Base-by-base conservation (phyloP, 2,329 filamentous ascomycete species). In the Exophiala bonariae region DNA sequence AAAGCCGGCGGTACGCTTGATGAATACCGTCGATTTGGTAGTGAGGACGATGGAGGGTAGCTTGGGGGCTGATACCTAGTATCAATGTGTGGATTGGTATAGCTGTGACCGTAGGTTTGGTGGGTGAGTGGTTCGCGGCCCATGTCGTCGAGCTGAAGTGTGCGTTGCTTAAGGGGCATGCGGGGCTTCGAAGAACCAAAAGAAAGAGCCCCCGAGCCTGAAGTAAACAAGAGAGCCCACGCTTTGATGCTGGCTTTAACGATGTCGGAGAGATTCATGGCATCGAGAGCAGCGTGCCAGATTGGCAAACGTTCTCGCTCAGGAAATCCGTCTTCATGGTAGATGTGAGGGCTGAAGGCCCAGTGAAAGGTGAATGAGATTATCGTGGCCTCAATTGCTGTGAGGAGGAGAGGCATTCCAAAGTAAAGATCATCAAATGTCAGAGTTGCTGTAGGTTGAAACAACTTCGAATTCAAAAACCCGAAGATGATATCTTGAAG, bases 311-410 rank as follows among this genome's bases (percentile, higher is more conserved):
- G 23, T 26, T 26, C 6, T 5, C 26, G 40, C 38, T 16, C 23
- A 26, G 40, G 14, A 26, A 9, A 7, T 8, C 10, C 11, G 28
- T 42, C 28, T 31, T 40, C 35, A 26, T 41, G 47, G 30, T 50
- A 50, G 14, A 35, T 19, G n/a, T 36, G 41, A 16, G 47, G 92
- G 1, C 87, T 78, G 62, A 92, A 95, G 2, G 89, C 87, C 75
- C 83, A 93, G 11, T 92, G 69, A 65, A 95, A 89, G 44, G 95
- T 66, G 34, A 89, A 61, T 13, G 86, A 75, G 60, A 95, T 93
- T 22, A 86, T 69, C 7, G 86, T 80, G 89, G 95, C 93, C 67
- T 95, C 89, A 32, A 92, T 71, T 61, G 86, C 89, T 16, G 91
- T 79, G 10, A 93, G 73, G 38, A 91, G 70, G 28, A 83, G 82